Base-by-base conservation (phyloP, 1,139 yeast genomes). In the Suhomyces terraborum region DNA sequence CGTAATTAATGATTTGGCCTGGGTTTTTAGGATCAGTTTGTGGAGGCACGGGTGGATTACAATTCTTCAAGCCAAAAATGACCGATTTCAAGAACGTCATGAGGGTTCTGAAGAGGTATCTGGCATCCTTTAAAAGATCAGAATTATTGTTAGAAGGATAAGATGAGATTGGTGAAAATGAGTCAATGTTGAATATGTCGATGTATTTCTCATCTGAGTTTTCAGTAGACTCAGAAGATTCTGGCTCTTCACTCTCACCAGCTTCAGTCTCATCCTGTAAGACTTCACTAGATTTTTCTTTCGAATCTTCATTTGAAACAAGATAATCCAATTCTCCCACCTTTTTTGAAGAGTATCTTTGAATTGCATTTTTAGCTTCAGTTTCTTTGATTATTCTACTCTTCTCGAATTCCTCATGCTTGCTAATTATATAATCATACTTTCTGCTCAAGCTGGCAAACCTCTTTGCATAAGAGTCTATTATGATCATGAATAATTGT, bases 81-180 rank as follows among this genome's bases (percentile, higher is more conserved):
- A 91, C 88, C 0, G 97, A 88, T 57, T 93, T 89, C 55, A 93
- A 69, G 56, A 93, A 94, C 6, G 93, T 85, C 84, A 94, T 80
- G 42, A 94, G 70, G 7, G 96, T 89, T 51, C 94, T 80, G 75
- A 89, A 89, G 28, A 93, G 68, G 54, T 87, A 88, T 39, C 94
- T 78, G 1, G 96, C 95, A 59, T 91, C 97, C 53, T 88, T 88
- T 40, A 88, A 71, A 20, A 89, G 85, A 52, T 85, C 93, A 14
- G 82, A 73, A 19, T 75, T 68, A 20, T 55, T 52, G 16, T 64
- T 53, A 2, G 51, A 35, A 6, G 69, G 66, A 2, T 64, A 54
- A 2, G 66, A 50, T 2, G 66, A 56, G 6, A 73, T 66, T 4
- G 77, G 77, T 1, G 75, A 69, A 40, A 55, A 62, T 6, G 64